Conservation (phyloP, 805 yeast species). For the Komagataella pastoris region DNA sequence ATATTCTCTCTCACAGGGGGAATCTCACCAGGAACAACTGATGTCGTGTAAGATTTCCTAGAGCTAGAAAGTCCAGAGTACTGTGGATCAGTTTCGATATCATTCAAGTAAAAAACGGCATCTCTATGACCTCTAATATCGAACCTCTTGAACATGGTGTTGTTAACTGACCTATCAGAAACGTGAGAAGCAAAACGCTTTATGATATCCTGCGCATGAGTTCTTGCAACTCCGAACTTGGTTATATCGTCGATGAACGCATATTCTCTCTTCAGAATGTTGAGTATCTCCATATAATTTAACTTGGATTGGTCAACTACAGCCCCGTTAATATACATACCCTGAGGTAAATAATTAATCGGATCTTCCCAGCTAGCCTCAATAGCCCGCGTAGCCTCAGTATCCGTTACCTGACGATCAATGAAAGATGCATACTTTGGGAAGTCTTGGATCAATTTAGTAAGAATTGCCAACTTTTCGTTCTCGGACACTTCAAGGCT, state of each 20-base stretch:
- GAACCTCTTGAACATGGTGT: conserved; percentile 9
- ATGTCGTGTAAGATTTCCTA: conserved; percentile 29
- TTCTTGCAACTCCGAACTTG: conserved; percentile 19
- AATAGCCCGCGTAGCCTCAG: conserved; percentile 11
- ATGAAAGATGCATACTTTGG: conserved; percentile 38
- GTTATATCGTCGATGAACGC: conserved; percentile 11
- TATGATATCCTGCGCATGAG: conserved; percentile 22
- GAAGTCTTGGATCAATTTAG: conserved; percentile 30
- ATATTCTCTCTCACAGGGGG: conserved; percentile 65
- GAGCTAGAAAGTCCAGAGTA: conserved; percentile 35
- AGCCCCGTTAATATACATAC: conserved; percentile 62
- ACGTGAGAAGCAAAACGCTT: conserved; percentile 21
- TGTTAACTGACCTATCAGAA: not conserved
- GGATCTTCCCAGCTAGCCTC: conserved; percentile 5
- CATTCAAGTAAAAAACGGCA: conserved; percentile 59
- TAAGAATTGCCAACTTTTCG: conserved; percentile 23
- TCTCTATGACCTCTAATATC: conserved; percentile 9
- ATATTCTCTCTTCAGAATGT: conserved; percentile 24
- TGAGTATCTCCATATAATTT: conserved; percentile 27
- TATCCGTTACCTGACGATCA: conserved; percentile 7
- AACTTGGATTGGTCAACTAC: conserved; percentile 31
- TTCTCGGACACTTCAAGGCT: conserved; percentile 7
- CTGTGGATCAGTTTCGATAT: conserved; percentile 49
- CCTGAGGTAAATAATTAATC: conserved; percentile 16
- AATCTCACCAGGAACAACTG: conserved; percentile 39